A percentile compares a stretch with the other conserved stretches of the same genome.
These are phyloP conservation scores for Pichia sp. DNA, from an alignment of 1,139 yeast genomes.

Conservation along the genomic window DNA sequence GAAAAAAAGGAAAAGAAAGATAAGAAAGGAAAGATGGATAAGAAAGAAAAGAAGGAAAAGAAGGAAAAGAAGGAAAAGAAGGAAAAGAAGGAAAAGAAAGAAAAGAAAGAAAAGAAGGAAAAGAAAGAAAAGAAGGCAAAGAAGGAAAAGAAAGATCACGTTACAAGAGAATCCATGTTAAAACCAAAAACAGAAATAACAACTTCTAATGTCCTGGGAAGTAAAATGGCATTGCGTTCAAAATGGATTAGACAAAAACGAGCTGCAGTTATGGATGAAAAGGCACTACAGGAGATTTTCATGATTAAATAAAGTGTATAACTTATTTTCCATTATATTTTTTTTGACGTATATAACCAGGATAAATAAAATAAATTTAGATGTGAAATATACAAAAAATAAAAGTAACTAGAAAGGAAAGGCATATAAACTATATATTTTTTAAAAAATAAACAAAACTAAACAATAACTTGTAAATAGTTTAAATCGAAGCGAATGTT, in stretches of 20 bases:
- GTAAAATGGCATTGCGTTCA: conserved; percentile 74
- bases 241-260: conserved; percentile 83
- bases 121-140: conserved; percentile 29
- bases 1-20: conserved; percentile 28
- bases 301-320: conserved; percentile 57
- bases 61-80: conserved; percentile 28
- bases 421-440: neutral
- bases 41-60: conserved; percentile 31
- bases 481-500: neutral
- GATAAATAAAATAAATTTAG: neutral
- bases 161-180: conserved; percentile 37
- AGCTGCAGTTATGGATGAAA: conserved; percentile 84
- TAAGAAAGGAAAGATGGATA: conserved; percentile 29
- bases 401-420: neutral
- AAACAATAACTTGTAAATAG: neutral
- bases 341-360: neutral
- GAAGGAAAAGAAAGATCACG: conserved; percentile 26
- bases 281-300: conserved; percentile 84
- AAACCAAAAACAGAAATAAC: conserved; percentile 32
- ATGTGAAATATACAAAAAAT: neutral
- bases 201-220: conserved; percentile 38
- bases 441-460: neutral
- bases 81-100: conserved; percentile 27
- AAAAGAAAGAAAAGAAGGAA: conserved; percentile 31
- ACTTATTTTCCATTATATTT: neutral